Percentiles rank a stretch among this genome's conserved stretches.
phyloP scores from a whole-genome alignment of 75 land plant species.

The Cryptomeria japonica region DNA sequence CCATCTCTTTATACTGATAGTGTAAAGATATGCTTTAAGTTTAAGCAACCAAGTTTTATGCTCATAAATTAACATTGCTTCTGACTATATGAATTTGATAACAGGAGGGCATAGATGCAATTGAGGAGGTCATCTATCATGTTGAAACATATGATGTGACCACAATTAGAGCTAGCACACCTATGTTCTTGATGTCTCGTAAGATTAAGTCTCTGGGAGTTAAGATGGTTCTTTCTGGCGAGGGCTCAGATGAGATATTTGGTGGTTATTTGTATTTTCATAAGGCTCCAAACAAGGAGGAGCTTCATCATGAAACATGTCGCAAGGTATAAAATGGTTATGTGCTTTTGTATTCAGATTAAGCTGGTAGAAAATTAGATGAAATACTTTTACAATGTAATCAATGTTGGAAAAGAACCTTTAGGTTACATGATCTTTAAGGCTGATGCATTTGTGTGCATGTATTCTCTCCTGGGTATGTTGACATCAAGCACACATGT shows the following conservation, averaged over 20 bases:
- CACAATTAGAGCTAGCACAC: conserved; percentile 97
- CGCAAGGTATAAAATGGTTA: conserved; percentile 61
- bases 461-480: background rate
- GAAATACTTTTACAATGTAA: background rate
- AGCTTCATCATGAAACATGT: conserved; percentile 88
- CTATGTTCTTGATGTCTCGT: conserved; percentile 98
- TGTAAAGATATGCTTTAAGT: background rate
- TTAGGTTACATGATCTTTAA: background rate
- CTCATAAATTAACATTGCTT: background rate
- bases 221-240: conserved; percentile 98
- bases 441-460: background rate
- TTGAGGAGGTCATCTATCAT: conserved; percentile 96
- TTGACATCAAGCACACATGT: background rate
- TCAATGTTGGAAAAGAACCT: background rate
- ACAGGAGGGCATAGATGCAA: conserved; percentile 97
- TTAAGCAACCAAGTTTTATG: background rate
- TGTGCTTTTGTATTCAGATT: background rate
- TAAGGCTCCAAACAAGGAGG: conserved; percentile 99
- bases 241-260: conserved; percentile 97
- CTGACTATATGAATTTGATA: conserved; percentile 1
- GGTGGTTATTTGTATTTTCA: conserved; percentile 99
- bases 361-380: background rate
- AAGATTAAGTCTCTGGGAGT: conserved; percentile 97
- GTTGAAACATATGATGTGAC: conserved; percentile 98
- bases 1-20: background rate